A percentile compares a stretch with the other conserved stretches of the same genome.
Conservation (phyloP, 257 asterid genomes). For the Fraxinus excelsior region DNA sequence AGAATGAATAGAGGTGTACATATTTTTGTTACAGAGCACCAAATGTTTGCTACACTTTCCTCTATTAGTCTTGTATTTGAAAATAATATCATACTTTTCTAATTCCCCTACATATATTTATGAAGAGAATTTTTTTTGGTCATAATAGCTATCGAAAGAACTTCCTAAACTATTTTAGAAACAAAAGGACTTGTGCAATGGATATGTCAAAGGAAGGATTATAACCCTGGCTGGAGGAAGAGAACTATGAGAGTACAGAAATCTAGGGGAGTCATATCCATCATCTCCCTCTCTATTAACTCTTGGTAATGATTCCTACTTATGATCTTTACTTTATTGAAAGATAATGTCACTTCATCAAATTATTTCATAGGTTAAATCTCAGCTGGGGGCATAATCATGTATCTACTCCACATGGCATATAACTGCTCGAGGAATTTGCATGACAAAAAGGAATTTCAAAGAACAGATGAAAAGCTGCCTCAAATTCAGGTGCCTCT, state of each 20-base stretch:
- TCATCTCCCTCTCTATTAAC: background rate
- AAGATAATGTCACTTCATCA: background rate
- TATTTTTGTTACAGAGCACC: background rate
- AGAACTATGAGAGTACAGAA: background rate
- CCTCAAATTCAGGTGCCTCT: background rate
- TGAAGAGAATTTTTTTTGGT: background rate
- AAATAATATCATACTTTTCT: background rate
- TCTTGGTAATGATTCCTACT: background rate
- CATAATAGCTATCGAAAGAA: background rate
- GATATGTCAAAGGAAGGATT: background rate
- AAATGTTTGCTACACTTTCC: background rate
- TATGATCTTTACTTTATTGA: background rate
- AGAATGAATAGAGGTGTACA: background rate
- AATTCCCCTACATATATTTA: background rate
- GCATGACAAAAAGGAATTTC: background rate
- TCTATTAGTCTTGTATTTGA: background rate
- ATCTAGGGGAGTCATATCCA: background rate
- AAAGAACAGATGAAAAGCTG: background rate
- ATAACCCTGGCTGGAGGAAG: background rate
- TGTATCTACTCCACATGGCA: constrained; percentile 4
- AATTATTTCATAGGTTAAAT: background rate
- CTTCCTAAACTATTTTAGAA: background rate
- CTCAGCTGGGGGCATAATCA: background rate
- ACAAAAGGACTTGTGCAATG: background rate
- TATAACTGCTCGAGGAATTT: background rate